Base-by-base conservation (phyloP, 129 eudicot species). In the Solidago caesia region DNA sequence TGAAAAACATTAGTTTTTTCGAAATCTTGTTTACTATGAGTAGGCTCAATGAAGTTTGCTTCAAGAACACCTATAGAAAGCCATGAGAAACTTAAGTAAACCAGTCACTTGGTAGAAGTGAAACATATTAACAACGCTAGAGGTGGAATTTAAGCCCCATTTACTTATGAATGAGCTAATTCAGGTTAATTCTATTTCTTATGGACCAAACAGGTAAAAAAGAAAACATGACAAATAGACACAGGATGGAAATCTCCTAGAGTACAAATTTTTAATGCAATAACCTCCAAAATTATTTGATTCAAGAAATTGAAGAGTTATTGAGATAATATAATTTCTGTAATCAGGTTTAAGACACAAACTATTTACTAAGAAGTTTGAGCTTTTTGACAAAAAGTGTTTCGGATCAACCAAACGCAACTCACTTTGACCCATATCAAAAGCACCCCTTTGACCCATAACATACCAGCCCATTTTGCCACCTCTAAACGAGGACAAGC, bases 1-100 rank as follows among this genome's bases (percentile, higher is more conserved):
- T 88, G 94, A 25, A 75, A 88, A 48, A 88, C 81, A 52, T 69
- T 58, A 7, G 94, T 88, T 71, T 86, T 85, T 70, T 88, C 94
- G 76, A 88, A 88, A 74, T 88, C 94, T 81, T 88, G 94, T 73
- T 88, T 88, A 44, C 71, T 88, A 44, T 88, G 94, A 15, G 82
- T 80, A 47, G 94, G 94, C 82, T 83, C 85, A 10, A 88, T 67
- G 61, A 78, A 83, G 71, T 88, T 80, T 70, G 94, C 90, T 79
- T 88, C 90, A 58, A 88, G 82, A 8, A 88, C 75, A 73, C 94
- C 94, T 88, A 73, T 12, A 72, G 12, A 67, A 64, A 69, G 7
- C 5, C 21, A 74, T 9, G 43, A 74, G 5, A 27, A 75, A 62
- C 71, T 64, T 25, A 49, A 70, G 33, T 12, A 48, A 75, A 61